phyloP scores from a whole-genome alignment of 2,329 filamentous ascomycete genomes.

The Bipolaris victoriae region DNA sequence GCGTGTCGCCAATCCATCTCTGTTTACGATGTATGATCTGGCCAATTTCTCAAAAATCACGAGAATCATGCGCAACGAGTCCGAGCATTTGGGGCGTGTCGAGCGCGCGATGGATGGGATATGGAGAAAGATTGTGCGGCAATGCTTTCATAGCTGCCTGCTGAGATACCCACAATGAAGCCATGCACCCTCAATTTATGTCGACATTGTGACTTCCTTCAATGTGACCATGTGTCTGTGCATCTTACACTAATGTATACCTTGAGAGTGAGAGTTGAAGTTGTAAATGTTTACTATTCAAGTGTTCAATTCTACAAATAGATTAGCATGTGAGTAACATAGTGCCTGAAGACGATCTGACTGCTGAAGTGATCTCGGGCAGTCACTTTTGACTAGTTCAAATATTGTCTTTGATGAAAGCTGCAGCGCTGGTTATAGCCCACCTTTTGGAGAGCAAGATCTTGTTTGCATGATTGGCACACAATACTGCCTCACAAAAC shows the following conservation, averaged over 20 bases:
- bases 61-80: slow-evolving; percentile 43
- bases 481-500: not conserved
- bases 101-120: slow-evolving; percentile 43
- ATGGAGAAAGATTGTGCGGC: slow-evolving; percentile 28
- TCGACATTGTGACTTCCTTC: not conserved
- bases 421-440: not conserved
- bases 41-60: slow-evolving; percentile 37
- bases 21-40: slow-evolving; percentile 38
- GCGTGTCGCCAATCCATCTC: slow-evolving; percentile 33
- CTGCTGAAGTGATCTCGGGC: not conserved
- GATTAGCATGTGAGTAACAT: too few species aligned
- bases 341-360: not conserved
- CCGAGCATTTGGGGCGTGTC: slow-evolving; percentile 44
- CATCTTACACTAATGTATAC: too few species aligned
- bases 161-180: slow-evolving; percentile 46
- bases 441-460: not conserved
- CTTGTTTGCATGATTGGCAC: too few species aligned
- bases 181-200: slow-evolving; percentile 39
- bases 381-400: not conserved
- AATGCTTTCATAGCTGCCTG: slow-evolving; percentile 26
- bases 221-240: not conserved
- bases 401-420: not conserved
- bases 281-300: too few species aligned
- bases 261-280: not conserved
- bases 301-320: not conserved